Evolutionary conservation across 495 filamentous ascomycete genomes (phyloP), one percentile per base, ranked within the genome.

Genomic region (Rostrohypoxylon terebratum): DNA sequence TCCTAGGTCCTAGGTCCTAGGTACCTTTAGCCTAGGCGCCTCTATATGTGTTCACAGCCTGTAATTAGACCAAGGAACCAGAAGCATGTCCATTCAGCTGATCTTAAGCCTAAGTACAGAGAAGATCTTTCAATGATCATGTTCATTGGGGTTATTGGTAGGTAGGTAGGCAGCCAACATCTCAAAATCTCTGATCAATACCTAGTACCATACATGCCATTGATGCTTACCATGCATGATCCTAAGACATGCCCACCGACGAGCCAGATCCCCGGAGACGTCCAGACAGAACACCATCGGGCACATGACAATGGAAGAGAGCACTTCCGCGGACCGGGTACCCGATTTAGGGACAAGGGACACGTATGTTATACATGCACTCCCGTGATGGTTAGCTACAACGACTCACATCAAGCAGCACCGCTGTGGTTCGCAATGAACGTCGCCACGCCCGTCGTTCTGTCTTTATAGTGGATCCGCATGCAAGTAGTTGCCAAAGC

Each of bases 21-120:
- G n/a, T n/a, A n/a, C n/a, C n/a, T n/a, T n/a, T n/a, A n/a, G n/a
- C n/a, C n/a, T n/a, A n/a, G n/a, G n/a, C n/a, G n/a, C n/a, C n/a
- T n/a, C n/a, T n/a, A n/a, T n/a, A n/a, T n/a, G n/a, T 50, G 33
- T 42, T 40, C 16, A 58, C 25, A 44, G n/a, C n/a, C 47, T 31
- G 18, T 45, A 63, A 50, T 16, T 36, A 55, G 58, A 10, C 55
- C 54, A 25, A 50, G 28, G 65, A 66, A 31, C n/a, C n/a, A n/a
- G n/a, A n/a, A n/a, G n/a, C n/a, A n/a, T n/a, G n/a, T n/a, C n/a
- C n/a, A n/a, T n/a, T n/a, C n/a, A n/a, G n/a, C n/a, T n/a, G n/a
- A n/a, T n/a, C n/a, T n/a, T n/a, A n/a, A n/a, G n/a, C n/a, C n/a
- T n/a, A n/a, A n/a, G n/a, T n/a, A n/a, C n/a, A n/a, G n/a, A n/a